Evolutionary conservation across 2,329 filamentous ascomycete species (phyloP).

Genomic region (Xylariaceae sp.): DNA sequence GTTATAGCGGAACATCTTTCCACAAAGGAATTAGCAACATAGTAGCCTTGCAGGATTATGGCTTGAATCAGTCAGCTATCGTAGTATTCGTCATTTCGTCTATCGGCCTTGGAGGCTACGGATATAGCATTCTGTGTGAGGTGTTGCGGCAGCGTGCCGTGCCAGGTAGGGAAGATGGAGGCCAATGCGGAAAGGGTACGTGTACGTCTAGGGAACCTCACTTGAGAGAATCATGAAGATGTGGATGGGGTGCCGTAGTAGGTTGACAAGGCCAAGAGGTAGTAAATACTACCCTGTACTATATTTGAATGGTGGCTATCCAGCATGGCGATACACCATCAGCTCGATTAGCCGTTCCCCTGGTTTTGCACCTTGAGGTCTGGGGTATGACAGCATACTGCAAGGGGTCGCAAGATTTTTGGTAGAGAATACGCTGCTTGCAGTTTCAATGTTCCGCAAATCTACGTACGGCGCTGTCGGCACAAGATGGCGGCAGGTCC

Average conservation of each 20-base stretch:
- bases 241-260: conserved; percentile 4
- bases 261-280: conserved; percentile 1
- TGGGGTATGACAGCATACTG: conserved; percentile 30
- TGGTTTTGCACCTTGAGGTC: conserved; percentile 14
- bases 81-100: conserved; percentile 27
- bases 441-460: conserved; percentile 1
- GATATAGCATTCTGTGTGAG: conserved; percentile 9
- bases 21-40: conserved; percentile 2
- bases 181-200: conserved; percentile 11
- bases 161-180: conserved; percentile 6
- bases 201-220: not conserved
- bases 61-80: conserved; percentile 9
- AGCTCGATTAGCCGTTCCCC: not conserved
- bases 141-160: conserved; percentile 3
- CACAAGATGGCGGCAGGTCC: conserved; percentile 7
- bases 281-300: conserved; percentile 13
- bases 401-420: conserved; percentile 23
- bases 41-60: conserved; percentile 20
- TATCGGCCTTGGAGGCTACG: conserved; percentile 6
- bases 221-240: not conserved
- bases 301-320: conserved; percentile 5
- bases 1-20: conserved; percentile 5
- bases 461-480: conserved; percentile 2
- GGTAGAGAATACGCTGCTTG: conserved; percentile 7
- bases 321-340: conserved; percentile 3